Evolutionary conservation across 371 early-diverging fungal species (phyloP), one percentile per base, ranked within the genome.

Genomic region (Neoconidiobolus thromboides): DNA sequence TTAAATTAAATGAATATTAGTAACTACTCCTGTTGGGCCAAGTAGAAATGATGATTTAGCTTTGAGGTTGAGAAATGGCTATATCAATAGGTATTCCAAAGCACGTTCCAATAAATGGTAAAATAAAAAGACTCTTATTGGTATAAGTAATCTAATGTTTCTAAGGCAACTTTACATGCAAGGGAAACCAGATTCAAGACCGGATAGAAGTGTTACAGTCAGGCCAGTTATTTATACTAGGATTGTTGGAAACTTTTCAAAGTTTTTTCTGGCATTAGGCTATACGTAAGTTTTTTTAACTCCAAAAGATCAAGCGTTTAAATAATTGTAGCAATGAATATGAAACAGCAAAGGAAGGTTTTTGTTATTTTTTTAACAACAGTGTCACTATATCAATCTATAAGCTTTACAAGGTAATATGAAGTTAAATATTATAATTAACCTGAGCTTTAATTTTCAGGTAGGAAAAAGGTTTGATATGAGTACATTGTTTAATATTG

Each of bases 291-390:
- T 42, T 3, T 36, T 55, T 55, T 7, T 14, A 26, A 36, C 39
- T 49, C 14, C 10, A 49, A 26, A 26, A 26, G 26, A 26, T 26
- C 26, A 26, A 26, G 26, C 26, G 26, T 7, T 14, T 43, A 14
- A 57, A 7, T 38, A 14, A 10, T 6, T 41, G 7, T 57, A 57
- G 57, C 9, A 43, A 43, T 6, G 38, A 57, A 37, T 36, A 43
- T 57, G 57, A 57, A 57, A 14, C 44, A 41, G 57, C 57, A 2
- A 57, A 57, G 36, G 57, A 57, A 46, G 57, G 57, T 46, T 57
- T 57, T 14, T 14, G 14, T 2, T 57, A 57, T 40, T 57, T 38
- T 40, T 57, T 43, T 26, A 57, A 57, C 41, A 44, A 57, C 4
- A 38, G 4, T 43, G 15, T 57, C 4, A 5, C 44, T 7, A 57